Conservation (phyloP, 805 yeast genomes). For the Spencermartinsiella europaea region DNA sequence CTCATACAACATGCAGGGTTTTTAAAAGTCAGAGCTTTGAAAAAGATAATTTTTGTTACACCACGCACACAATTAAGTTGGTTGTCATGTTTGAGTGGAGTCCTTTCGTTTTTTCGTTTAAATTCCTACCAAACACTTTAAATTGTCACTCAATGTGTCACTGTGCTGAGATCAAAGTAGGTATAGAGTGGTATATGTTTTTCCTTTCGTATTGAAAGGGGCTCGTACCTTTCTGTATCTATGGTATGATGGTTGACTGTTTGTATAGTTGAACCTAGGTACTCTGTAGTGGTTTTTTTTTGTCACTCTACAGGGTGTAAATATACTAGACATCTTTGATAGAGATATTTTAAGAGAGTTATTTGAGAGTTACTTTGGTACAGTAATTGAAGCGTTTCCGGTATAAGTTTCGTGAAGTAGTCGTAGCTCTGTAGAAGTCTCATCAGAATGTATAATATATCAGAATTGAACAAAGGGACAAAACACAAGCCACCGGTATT, state of each 20-base stretch:
- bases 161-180: not conserved
- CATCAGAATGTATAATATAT: no score
- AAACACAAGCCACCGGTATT: no score
- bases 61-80: not conserved
- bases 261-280: slow-evolving; percentile 1
- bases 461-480: no score
- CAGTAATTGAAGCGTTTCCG: no score
- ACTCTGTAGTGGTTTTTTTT: not conserved
- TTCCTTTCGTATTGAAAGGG: not conserved
- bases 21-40: no score
- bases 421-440: no score
- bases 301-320: not conserved
- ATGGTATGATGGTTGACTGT: not conserved
- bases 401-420: no score
- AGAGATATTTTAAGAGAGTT: no score
- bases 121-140: not conserved
- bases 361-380: no score
- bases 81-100: no score
- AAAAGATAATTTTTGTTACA: no score
- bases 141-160: not conserved
- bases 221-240: not conserved
- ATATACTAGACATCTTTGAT: not conserved
- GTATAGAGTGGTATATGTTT: not conserved
- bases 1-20: no score
- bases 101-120: not conserved